A percentile compares a stretch with the other conserved stretches of the same genome.
Conservation (phyloP, 495 filamentous ascomycete species). For the Sabuloglossum arenarium region DNA sequence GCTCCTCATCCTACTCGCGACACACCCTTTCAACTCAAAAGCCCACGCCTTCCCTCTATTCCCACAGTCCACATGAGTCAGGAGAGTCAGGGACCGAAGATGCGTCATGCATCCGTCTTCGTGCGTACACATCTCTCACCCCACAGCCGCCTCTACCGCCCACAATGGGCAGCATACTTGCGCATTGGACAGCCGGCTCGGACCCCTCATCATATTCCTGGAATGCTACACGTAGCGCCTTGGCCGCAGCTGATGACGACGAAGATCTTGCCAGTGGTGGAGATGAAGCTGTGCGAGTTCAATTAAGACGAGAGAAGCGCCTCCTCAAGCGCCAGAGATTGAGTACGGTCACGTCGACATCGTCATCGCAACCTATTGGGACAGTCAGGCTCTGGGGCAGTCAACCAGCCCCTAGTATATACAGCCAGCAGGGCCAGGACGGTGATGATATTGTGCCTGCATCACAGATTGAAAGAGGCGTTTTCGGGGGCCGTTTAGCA, state of each 20-base stretch:
- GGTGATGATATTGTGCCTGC: background rate
- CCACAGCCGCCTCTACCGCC: background rate
- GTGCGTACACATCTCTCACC: background rate
- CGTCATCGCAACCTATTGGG: background rate
- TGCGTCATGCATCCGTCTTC: slow-evolving; percentile 1
- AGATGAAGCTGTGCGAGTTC: background rate
- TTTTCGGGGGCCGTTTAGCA: background rate
- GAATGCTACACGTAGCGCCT: background rate
- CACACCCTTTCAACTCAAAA: background rate
- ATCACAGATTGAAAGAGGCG: slow-evolving; percentile 3
- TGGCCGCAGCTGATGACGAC: background rate
- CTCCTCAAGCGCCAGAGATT: background rate
- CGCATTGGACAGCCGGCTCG: slow-evolving; percentile 3
- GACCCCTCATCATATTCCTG: slow-evolving; percentile 2
- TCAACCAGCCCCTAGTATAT: background rate
- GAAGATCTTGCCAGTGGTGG: background rate
- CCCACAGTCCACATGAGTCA: background rate
- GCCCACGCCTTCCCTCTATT: background rate
- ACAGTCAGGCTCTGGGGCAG: background rate
- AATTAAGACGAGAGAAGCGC: background rate
- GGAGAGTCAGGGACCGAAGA: slow-evolving; percentile 1
- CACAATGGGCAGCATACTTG: background rate
- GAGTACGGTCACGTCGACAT: background rate
- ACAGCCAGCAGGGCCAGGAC: background rate
- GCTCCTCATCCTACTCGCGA: background rate